A percentile compares a stretch with the other conserved stretches of the same genome.
Evolutionary conservation across 495 filamentous ascomycete species (phyloP).

Genomic region (Tuber calosporum): DNA sequence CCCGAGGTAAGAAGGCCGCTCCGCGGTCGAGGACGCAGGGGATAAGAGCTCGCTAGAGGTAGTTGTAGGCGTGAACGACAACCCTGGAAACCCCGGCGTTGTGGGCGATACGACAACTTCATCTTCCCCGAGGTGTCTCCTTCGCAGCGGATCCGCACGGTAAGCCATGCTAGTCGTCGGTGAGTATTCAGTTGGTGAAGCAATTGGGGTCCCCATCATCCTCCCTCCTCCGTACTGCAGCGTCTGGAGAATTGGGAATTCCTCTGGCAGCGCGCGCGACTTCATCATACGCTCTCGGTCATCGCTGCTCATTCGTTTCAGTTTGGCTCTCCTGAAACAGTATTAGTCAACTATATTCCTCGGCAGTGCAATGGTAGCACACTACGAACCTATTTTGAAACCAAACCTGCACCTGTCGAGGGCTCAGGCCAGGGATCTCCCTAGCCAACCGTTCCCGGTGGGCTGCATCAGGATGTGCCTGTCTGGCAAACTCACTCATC

Average conservation of each 20-base stretch:
- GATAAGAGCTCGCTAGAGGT: constrained; percentile 41
- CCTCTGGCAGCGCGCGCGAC: constrained; percentile 80
- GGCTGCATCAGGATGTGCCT: constrained; percentile 89
- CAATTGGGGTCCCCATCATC: constrained; percentile 42
- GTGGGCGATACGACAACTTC: constrained; percentile 41
- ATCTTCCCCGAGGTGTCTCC: constrained; percentile 37
- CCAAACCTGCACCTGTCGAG: constrained; percentile 96
- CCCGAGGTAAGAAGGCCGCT: constrained; percentile 44
- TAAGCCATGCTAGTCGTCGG: constrained; percentile 36
- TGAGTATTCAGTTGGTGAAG: constrained; percentile 42
- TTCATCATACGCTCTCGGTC: constrained; percentile 92
- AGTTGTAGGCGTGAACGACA: constrained; percentile 47
- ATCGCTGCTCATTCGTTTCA: constrained; percentile 87
- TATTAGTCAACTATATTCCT: constrained; percentile 17
- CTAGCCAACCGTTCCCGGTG: constrained; percentile 82
- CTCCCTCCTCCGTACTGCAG: constrained; percentile 59
- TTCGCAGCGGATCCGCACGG: constrained; percentile 36
- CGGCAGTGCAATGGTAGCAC: constrained; percentile 19
- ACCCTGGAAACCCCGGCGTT: constrained; percentile 50
- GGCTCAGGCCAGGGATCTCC: constrained; percentile 88
- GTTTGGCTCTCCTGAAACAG: constrained; percentile 70
- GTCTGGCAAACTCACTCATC: constrained; percentile 94
- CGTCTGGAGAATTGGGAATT: constrained; percentile 87
- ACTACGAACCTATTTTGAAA: constrained; percentile 85
- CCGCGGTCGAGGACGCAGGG: constrained; percentile 41